Percentiles rank a stretch among this genome's conserved stretches.
Conservation (phyloP, 1,284 basidiomycete genomes). For the Meira nashicola region DNA sequence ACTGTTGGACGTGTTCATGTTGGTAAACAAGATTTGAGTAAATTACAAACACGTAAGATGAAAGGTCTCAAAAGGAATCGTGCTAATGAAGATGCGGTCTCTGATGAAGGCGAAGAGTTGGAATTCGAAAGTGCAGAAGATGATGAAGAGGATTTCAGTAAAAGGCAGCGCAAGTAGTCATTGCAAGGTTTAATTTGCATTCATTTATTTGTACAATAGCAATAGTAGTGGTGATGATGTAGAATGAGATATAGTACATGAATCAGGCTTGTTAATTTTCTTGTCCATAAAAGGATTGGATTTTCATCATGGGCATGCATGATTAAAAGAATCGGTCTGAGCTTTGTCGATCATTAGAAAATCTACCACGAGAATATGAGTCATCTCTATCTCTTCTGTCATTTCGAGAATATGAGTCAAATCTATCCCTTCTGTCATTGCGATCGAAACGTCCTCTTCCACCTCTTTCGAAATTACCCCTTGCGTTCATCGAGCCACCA, state of each 20-base stretch:
- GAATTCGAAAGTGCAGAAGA: conserved; percentile 8
- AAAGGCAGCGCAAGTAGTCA: not conserved
- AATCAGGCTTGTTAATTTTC: not conserved
- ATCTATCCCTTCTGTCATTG: not conserved
- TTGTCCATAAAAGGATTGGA: not conserved
- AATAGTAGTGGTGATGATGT: too few species aligned
- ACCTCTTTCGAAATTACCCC: conserved; percentile 9
- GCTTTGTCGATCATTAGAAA: too few species aligned
- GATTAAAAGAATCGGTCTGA: too few species aligned
- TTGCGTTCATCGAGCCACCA: conserved; percentile 1
- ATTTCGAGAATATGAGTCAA: not conserved
- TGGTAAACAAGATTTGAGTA: conserved; percentile 78
- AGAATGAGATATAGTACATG: not conserved
- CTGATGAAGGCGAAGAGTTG: conserved; percentile 12
- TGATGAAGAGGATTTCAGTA: not conserved
- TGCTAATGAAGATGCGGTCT: not conserved
- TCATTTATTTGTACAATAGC: conserved; percentile 1
- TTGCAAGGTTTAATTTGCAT: not conserved
- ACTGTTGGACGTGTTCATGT: conserved; percentile 84
- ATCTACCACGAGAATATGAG: too few species aligned
- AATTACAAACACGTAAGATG: conserved; percentile 85
- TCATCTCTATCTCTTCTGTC: not conserved
- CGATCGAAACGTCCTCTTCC: not conserved
- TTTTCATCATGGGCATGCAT: too few species aligned
- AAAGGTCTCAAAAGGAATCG: conserved; percentile 68